Evolutionary conservation across 805 yeast species (phyloP).

Genomic region (Jamesozyma spencerorum): DNA sequence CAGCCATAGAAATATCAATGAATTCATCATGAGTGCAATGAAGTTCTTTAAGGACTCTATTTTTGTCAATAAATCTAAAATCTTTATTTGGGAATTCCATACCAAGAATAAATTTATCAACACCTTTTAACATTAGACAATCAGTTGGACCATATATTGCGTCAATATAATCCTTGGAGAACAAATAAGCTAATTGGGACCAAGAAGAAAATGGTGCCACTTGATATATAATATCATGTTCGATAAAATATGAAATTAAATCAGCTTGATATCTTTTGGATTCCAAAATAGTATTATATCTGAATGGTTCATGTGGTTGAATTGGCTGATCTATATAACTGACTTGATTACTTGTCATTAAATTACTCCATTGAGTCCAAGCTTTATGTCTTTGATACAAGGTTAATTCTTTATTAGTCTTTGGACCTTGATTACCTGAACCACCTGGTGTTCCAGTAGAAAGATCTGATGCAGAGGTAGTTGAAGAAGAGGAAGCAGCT

Average conservation of each 20-base stretch:
- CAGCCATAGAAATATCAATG: conserved; percentile 63
- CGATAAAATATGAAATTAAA: conserved; percentile 48
- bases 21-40: conserved; percentile 56
- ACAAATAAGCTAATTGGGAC: conserved; percentile 68
- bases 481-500: conserved; percentile 13
- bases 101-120: conserved; percentile 64
- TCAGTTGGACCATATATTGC: conserved; percentile 83
- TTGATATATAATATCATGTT: conserved; percentile 50
- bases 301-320: conserved; percentile 39
- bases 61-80: conserved; percentile 57
- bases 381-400: conserved; percentile 38
- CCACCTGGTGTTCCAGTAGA: background rate
- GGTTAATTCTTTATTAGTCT: conserved; percentile 24
- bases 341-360: conserved; percentile 27
- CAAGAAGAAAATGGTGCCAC: conserved; percentile 79
- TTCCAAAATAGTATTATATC: conserved; percentile 43
- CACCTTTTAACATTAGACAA: conserved; percentile 46
- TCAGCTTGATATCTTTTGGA: conserved; percentile 44
- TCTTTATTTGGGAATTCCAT: conserved; percentile 59
- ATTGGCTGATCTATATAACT: conserved; percentile 30
- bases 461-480: conserved; percentile 1
- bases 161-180: conserved; percentile 49
- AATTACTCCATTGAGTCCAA: conserved; percentile 37
- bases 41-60: conserved; percentile 50
- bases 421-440: conserved; percentile 6